Percentiles rank a stretch among this genome's conserved stretches.
Conservation (phyloP, 805 yeast species). For the Torulaspora indica region DNA sequence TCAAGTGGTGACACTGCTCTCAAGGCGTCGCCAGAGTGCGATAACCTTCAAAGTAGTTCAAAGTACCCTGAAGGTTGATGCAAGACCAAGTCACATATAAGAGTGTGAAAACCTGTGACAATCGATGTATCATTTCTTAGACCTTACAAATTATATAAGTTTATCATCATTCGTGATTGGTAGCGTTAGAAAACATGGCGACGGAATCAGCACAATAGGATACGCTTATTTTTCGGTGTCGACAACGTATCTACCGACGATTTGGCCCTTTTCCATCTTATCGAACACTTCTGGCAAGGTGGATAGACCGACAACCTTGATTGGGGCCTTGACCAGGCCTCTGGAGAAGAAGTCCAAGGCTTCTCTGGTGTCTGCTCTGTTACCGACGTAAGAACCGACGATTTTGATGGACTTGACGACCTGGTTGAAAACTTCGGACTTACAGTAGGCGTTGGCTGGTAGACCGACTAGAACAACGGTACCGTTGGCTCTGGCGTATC, state of each 20-base stretch:
- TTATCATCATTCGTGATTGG: constrained; percentile 7
- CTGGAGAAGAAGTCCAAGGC: constrained; percentile 66
- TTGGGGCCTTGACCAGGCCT: constrained; percentile 64
- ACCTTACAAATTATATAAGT: constrained; percentile 2
- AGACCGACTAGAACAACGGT: constrained; percentile 70
- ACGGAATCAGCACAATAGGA: neutral
- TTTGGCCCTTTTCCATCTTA: constrained; percentile 75
- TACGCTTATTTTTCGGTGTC: constrained; percentile 53
- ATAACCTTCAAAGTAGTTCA: constrained; percentile 1
- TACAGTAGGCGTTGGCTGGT: constrained; percentile 73
- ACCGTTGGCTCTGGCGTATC: constrained; percentile 61
- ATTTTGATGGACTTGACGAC: constrained; percentile 70
- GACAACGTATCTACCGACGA: constrained; percentile 80
- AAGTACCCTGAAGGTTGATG: neutral
- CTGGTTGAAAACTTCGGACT: constrained; percentile 64
- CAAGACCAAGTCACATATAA: constrained; percentile 1
- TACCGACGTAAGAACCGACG: constrained; percentile 83
- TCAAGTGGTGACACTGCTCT: no score
- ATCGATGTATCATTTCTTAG: neutral
- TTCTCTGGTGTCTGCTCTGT: constrained; percentile 80
- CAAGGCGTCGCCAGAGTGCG: neutral
- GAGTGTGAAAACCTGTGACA: neutral
- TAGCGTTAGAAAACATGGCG: constrained; percentile 1
- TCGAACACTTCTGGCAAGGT: constrained; percentile 62
- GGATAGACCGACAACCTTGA: constrained; percentile 68